Evolutionary conservation across 2,329 filamentous ascomycete species (phyloP).

Genomic region (Penicillium hesseltinei): DNA sequence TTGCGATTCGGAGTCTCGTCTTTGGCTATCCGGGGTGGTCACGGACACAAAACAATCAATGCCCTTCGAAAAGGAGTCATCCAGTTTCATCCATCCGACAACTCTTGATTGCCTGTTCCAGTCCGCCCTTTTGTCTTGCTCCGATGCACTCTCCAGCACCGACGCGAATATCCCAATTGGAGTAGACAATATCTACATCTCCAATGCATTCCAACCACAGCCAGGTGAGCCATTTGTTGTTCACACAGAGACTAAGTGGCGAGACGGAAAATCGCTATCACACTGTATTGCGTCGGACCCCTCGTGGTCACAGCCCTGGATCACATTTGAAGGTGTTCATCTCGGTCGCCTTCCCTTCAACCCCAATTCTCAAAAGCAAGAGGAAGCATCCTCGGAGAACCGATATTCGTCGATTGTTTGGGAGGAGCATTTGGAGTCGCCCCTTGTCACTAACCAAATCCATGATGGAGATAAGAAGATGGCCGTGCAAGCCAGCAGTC

Average conservation of each 20-base stretch:
- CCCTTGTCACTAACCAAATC: conserved; percentile 3
- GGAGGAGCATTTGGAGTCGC: conserved; percentile 19
- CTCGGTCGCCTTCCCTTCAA: conserved; percentile 21
- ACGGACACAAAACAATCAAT: conserved; percentile 18
- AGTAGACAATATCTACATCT: conserved; percentile 21
- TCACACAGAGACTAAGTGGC: conserved; percentile 17
- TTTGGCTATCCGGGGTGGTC: conserved; percentile 15
- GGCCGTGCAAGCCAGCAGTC: conserved; percentile 2
- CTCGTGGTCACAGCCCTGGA: conserved; percentile 17
- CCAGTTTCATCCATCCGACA: conserved; percentile 22
- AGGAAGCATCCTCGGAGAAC: conserved; percentile 2
- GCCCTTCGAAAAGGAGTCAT: conserved; percentile 19
- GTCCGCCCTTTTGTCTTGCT: conserved; percentile 19
- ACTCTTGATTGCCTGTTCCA: conserved; percentile 25
- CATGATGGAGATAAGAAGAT: conserved; percentile 1
- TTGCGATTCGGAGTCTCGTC: conserved; percentile 10
- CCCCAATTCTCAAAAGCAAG: conserved; percentile 10
- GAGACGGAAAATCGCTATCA: conserved; percentile 14
- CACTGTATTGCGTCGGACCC: conserved; percentile 19
- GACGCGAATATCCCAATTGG: conserved; percentile 21
- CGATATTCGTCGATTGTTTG: conserved; percentile 18
- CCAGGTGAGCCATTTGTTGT: conserved; percentile 19
- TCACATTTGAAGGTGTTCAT: conserved; percentile 21
- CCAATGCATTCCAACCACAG: conserved; percentile 13
- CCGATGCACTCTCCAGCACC: conserved; percentile 13